Evolutionary conservation across 2,329 filamentous ascomycete genomes (phyloP), one percentile per base, ranked within the genome.

Genomic region (Aspergillus neotritici): DNA sequence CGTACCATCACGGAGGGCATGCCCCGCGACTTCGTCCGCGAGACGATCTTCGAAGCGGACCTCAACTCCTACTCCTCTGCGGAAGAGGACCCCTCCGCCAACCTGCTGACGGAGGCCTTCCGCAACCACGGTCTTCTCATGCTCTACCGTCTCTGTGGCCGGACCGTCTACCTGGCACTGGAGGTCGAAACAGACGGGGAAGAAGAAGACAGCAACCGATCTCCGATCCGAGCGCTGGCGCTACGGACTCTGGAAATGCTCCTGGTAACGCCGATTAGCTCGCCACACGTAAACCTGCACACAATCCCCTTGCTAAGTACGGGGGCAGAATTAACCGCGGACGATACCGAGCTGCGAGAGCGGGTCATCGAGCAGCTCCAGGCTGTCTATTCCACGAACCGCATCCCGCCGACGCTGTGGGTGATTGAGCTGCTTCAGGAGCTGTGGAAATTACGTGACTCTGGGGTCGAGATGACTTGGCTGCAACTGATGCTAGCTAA

Each of bases 71-170:
- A 28, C 10, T 9, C 25, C n/a, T 37, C 34, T 11, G 25, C 25
- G 7, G 34, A 37, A 17, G n/a, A 15, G 11, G 32, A 42, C 9
- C 33, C 13, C 5, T n/a, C 21, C 8, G 32, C 40, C 11, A 15
- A 31, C 7, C 6, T 30, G 28, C 40, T 42, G 2, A 17, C 40
- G 7, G 33, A 42, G 8, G 40, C 40, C 10, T 42, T 42, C 33
- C 40, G 40, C 13, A 28, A 29, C 13, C 40, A 42, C 21, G 40
- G 33, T 21, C 33, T 42, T n/a, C 16, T 42, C n/a, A 28, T 42
- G 21, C 21, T 42, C 12, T 42, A 42, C 31, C 40, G 40, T 16
- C 14, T 42, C 6, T 42, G 40, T 15, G 40, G 40, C 4, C 13
- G 13, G 21, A 14, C 15, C 6, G 15, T 14, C 4, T 21, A 21